phyloP scores from a whole-genome alignment of 257 asterid genomes.

The Capsicum baccatum region DNA sequence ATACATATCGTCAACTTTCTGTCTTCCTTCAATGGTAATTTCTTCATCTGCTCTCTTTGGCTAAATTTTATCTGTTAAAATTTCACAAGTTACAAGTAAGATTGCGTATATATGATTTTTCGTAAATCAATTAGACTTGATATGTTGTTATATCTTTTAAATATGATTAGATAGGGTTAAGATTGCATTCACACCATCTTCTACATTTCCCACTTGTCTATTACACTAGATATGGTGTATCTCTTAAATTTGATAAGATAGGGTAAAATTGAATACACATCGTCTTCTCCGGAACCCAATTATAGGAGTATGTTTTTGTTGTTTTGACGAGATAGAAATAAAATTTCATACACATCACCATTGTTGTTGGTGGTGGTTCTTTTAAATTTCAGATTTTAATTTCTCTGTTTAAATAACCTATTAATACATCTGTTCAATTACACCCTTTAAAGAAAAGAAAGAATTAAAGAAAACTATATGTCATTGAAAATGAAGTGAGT shows the following conservation, averaged over 20 bases:
- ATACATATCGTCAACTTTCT: neutral
- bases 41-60: neutral
- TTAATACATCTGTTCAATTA: neutral
- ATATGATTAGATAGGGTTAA: too few relatives aligned
- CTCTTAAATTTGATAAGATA: too few relatives aligned
- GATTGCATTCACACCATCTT: too few relatives aligned
- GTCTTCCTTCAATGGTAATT: conserved; percentile 14
- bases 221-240: too few relatives aligned
- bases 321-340: neutral
- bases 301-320: neutral
- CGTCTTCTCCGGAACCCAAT: too few relatives aligned
- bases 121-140: too few relatives aligned
- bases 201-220: too few relatives aligned
- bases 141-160: neutral
- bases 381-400: neutral
- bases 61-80: neutral
- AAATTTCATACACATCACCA: neutral
- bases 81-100: accelerated
- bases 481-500: neutral
- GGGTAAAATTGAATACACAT: too few relatives aligned
- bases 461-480: neutral
- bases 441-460: neutral
- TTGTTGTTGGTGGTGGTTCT: neutral
- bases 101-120: neutral
- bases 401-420: neutral